Evolutionary conservation across 192 early-diverging fungal species (phyloP), one percentile per base, ranked within the genome.

Genomic region (Coemansia sp.): DNA sequence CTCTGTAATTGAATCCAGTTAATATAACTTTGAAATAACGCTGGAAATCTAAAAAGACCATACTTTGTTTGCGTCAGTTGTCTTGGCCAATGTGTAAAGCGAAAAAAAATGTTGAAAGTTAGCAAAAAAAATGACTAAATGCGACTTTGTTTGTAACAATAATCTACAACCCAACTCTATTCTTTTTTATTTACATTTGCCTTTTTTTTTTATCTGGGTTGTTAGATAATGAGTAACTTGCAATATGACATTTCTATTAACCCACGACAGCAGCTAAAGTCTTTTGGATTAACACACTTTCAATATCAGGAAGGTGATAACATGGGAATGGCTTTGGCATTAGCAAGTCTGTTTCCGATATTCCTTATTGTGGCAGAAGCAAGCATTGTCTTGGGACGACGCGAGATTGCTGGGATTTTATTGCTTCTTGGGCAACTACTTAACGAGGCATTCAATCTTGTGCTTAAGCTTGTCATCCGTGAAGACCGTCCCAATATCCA

Each of bases 251-350:
- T 61, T 25, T 33, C 51, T 7, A 27, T 36, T 6, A 19, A 21
- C 14, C 32, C 46, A 9, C 11, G 14, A 24, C 50, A 9, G 11
- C 60, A 71, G 51, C 72, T 82, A 4, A 64, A 68, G 33, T 63
- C 80, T 21, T 68, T 82, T 50, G 67, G 69, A 2, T 63, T 82
- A 29, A 82, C 80, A 6, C 72, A 82, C 22, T 76, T 82, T 25
- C 80, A 77, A 54, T 82, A 82, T 66, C 59, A 57, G 58, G 67
- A 71, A 29, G 80, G 75, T 32, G 80, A 82, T 66, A 46, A 39
- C 25, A 14, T 82, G 6, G 80, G 80, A 3, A 65, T 56, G 64
- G 39, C 62, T 1, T 24, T 82, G 32, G 80, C 80, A 7, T 60
- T 77, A 22, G 64, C 71, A 27, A 82, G 75, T 29, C 69, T 82